phyloP scores from a whole-genome alignment of 495 filamentous ascomycete genomes.

The Penicillium crystallinum region DNA sequence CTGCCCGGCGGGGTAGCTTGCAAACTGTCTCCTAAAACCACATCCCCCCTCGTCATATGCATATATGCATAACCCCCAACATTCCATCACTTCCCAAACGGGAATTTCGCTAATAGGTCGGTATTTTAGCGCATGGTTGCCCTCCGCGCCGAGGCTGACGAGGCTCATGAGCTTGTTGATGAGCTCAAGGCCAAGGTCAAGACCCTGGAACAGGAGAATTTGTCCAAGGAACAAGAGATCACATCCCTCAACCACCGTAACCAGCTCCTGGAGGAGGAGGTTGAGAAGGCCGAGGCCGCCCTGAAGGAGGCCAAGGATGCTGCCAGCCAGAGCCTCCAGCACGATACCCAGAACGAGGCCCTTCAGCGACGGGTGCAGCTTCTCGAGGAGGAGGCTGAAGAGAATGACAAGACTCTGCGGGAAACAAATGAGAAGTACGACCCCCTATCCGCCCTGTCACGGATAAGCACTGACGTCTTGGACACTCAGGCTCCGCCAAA shows the following conservation, averaged over 20 bases:
- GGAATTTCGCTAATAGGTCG: conserved; percentile 16
- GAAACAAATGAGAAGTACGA: conserved; percentile 98
- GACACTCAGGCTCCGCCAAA: conserved; percentile 78
- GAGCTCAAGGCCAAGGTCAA: conserved; percentile 85
- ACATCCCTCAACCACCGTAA: conserved; percentile 91
- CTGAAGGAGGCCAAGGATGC: conserved; percentile 75
- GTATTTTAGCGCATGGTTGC: conserved; percentile 78
- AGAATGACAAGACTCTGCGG: conserved; percentile 86
- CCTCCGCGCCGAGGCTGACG: conserved; percentile 89
- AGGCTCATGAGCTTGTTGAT: conserved; percentile 69
- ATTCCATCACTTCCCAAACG: conserved; percentile 9
- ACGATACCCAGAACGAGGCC: conserved; percentile 79
- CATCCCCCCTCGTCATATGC: conserved; percentile 12
- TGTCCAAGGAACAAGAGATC: conserved; percentile 95
- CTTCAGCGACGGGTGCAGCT: conserved; percentile 89
- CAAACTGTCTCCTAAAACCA: conserved; percentile 24
- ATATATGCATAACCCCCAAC: conserved; percentile 20
- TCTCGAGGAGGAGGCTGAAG: conserved; percentile 95
- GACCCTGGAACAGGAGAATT: conserved; percentile 87
- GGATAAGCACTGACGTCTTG: conserved; percentile 16
- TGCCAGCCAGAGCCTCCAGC: conserved; percentile 66
- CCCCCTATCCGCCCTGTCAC: background rate
- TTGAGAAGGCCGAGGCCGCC: conserved; percentile 77
- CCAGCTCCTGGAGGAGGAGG: conserved; percentile 75
- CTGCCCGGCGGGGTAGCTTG: conserved; percentile 43